Evolutionary conservation across 1,284 basidiomycete species (phyloP).

Genomic region (Cryptococcus sp.): DNA sequence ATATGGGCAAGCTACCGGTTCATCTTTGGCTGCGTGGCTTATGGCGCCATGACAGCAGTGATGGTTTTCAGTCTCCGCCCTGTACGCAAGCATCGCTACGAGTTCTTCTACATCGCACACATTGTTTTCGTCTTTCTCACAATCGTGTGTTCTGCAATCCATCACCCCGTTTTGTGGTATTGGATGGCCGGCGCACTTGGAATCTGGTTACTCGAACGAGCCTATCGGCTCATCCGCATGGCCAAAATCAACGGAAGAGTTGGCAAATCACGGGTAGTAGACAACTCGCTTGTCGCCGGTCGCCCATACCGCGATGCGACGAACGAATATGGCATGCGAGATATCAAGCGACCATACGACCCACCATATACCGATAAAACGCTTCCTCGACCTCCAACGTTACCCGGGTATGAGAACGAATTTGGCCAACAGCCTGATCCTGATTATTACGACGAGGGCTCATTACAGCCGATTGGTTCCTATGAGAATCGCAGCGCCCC

Average conservation of each 20-base stretch:
- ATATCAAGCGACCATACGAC: slow-evolving; percentile 18
- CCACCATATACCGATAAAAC: slow-evolving; percentile 27
- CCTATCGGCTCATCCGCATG: slow-evolving; percentile 64
- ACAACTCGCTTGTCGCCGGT: slow-evolving; percentile 17
- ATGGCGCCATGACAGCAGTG: slow-evolving; percentile 67
- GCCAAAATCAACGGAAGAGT: slow-evolving; percentile 64
- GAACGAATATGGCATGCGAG: slow-evolving; percentile 22
- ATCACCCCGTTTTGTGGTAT: slow-evolving; percentile 65
- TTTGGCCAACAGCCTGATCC: slow-evolving; percentile 15
- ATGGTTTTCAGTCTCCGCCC: slow-evolving; percentile 65
- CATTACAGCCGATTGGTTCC: slow-evolving; percentile 31
- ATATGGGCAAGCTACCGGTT: slow-evolving; percentile 71
- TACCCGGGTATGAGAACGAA: slow-evolving; percentile 5
- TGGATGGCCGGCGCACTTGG: slow-evolving; percentile 65
- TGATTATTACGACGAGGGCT: slow-evolving; percentile 37
- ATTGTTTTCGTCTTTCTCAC: slow-evolving; percentile 66
- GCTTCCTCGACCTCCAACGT: slow-evolving; percentile 20
- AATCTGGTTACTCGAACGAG: slow-evolving; percentile 68
- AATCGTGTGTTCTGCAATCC: slow-evolving; percentile 64
- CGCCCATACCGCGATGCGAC: slow-evolving; percentile 23
- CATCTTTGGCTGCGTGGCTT: slow-evolving; percentile 71
- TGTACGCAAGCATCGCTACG: slow-evolving; percentile 69
- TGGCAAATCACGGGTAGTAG: slow-evolving; percentile 4
- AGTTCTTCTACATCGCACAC: slow-evolving; percentile 73
- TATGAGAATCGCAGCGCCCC: slow-evolving; percentile 20